Conservation (phyloP, 2,329 filamentous ascomycete species). For the Botrytis fragariae region DNA sequence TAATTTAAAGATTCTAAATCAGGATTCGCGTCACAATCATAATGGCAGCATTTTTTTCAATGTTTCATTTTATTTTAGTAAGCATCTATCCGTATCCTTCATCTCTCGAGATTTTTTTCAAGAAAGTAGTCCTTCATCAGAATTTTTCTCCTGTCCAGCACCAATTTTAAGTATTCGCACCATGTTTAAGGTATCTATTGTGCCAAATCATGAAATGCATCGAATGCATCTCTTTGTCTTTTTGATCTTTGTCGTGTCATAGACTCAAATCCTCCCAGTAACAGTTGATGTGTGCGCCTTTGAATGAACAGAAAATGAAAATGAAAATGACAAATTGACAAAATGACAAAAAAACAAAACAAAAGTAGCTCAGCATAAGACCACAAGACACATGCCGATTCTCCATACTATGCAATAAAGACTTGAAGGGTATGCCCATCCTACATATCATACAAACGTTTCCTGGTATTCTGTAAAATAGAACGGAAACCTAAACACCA, state of each 20-base stretch:
- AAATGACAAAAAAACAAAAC: neutral
- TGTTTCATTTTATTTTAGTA: neutral
- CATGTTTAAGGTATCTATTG: neutral
- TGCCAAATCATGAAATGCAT: neutral
- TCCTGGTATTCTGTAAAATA: neutral
- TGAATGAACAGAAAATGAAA: neutral
- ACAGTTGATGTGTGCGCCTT: neutral
- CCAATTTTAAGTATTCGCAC: neutral
- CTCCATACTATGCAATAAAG: neutral
- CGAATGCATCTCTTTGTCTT: neutral
- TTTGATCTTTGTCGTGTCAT: neutral
- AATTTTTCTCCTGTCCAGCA: neutral
- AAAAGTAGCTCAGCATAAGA: neutral
- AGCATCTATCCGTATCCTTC: neutral
- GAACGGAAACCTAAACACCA: neutral
- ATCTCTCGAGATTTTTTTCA: neutral
- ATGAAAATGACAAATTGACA: neutral
- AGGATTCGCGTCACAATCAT: neutral
- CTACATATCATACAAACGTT: neutral
- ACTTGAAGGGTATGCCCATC: neutral
- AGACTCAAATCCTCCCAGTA: neutral
- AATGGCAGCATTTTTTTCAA: neutral
- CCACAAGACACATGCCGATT: neutral
- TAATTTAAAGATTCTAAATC: neutral
- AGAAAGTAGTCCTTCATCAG: neutral